Evolutionary conservation across 305 asterid species (phyloP), one percentile per base, ranked within the genome.

Genomic region (Fraxinus sp.): DNA sequence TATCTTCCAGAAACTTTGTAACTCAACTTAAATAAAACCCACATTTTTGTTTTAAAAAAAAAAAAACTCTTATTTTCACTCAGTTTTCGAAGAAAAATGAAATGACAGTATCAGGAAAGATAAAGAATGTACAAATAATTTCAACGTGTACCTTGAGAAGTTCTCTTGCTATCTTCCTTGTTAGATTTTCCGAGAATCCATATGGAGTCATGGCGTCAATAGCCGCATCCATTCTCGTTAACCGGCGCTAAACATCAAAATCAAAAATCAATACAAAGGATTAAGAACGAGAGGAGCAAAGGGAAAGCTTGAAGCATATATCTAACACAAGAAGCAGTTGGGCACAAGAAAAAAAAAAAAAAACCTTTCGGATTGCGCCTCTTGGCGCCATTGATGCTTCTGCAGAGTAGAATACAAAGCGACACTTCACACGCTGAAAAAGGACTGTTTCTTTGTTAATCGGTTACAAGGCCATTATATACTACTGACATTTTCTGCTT

Each of bases 211-310:
- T 92, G 59, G 95, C 94, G 64, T 92, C 95, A 73, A 88, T 78
- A 71, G 96, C 96, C 46, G 94, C 94, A 85, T 92, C 90, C 87
- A 92, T 87, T 82, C 96, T 86, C 62, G 88, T 46, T 79, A 88
- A 32, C 30, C 96, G 88, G 83, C 79, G 83, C 90, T 89, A 79
- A 41, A 81, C 18, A 78, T 70, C 76, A 77, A 82, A 37, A 78
- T 44, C 64, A 78, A 11, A 36, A 76, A 36, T 32, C 44, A 32
- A 30, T 1, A 16, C 5, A 68, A 28, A 11, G n/a, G 74, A 68
- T 68, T 26, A 10, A 68, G 32, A 68, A 13, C 74, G 37, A 68
- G 39, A 68, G 33, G 32, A 66, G 33, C 36, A 30, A 28, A 68
- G 74, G 7, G 73, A 66, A 22, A 66, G 28, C 0, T 22, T 9